Conservation (phyloP, 176 grass and related monocot species). For the Oropetium thomaeum region DNA sequence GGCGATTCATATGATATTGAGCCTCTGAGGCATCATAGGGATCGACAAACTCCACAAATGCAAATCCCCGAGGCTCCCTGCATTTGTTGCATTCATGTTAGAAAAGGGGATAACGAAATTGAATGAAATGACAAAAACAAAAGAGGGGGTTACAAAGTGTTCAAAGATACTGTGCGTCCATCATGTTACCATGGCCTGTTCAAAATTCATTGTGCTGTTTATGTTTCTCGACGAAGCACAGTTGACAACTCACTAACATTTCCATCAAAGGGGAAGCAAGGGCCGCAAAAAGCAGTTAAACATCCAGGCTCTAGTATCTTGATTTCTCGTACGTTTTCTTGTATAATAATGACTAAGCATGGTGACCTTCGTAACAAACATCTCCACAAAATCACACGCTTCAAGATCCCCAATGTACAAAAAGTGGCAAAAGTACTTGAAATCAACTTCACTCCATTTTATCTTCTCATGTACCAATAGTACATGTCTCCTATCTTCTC, state of each 20-base stretch:
- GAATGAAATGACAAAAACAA: constrained; percentile 22
- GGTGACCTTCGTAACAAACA: constrained; percentile 51
- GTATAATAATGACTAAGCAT: constrained; percentile 40
- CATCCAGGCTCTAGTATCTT: constrained; percentile 57
- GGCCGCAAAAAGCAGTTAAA: constrained; percentile 58
- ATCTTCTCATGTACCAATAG: constrained; percentile 77
- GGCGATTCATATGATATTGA: constrained; percentile 97
- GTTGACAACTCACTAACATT: constrained; percentile 62
- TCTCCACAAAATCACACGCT: constrained; percentile 65
- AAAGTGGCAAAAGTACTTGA: constrained; percentile 68
- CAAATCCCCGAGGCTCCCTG: constrained; percentile 92
- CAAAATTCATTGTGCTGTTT: constrained; percentile 40
- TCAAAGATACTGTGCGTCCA: constrained; percentile 17
- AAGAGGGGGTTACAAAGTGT: constrained; percentile 24
- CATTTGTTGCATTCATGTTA: constrained; percentile 25
- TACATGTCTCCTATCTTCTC: constrained; percentile 57
- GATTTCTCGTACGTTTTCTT: constrained; percentile 43
- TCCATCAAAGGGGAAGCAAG: constrained; percentile 54
- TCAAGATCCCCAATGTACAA: constrained; percentile 54
- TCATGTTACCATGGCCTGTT: constrained; percentile 45
- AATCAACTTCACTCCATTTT: constrained; percentile 62
- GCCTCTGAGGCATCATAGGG: constrained; percentile 87
- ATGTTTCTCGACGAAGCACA: constrained; percentile 54
- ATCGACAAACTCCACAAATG: constrained; percentile 92
- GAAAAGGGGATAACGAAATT: neutral